Conservation (phyloP, 2,329 filamentous ascomycete genomes). For the Ascochyta fabae region DNA sequence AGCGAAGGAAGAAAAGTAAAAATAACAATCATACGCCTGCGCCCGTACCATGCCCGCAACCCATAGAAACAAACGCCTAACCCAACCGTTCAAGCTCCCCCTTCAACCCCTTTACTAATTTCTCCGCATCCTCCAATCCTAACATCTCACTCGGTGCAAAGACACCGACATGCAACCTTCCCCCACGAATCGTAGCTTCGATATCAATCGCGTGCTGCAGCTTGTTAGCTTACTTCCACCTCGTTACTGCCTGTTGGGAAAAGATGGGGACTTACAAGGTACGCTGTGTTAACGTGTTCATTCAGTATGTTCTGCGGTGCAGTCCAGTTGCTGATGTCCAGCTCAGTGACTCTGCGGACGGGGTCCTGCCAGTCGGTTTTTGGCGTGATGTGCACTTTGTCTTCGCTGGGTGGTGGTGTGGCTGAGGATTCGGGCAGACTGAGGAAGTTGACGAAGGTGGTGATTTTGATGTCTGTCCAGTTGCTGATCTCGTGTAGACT, state of each 20-base stretch:
- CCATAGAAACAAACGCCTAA: not conserved
- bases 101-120: not conserved
- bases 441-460: constrained; percentile 84
- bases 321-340: constrained; percentile 15
- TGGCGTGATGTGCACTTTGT: constrained; percentile 21
- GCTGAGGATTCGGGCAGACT: constrained; percentile 53
- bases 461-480: constrained; percentile 76
- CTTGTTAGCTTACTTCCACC: constrained; percentile 17
- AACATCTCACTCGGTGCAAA: constrained; percentile 58
- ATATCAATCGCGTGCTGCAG: constrained; percentile 61
- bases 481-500: constrained; percentile 72
- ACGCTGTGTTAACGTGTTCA: constrained; percentile 36
- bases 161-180: constrained; percentile 60
- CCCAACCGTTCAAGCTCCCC: not conserved
- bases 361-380: constrained; percentile 24
- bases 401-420: constrained; percentile 14
- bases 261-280: constrained; percentile 46
- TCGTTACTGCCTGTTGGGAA: too few relatives aligned
- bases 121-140: constrained; percentile 44
- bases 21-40: too few relatives aligned
- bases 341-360: constrained; percentile 26
- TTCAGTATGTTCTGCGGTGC: constrained; percentile 29
- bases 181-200: constrained; percentile 59
- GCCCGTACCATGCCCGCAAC: too few relatives aligned
- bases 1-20: too few relatives aligned